These are phyloP conservation scores for Ganoderma meredithae DNA, from an alignment of 1,284 basidiomycete species.

Conservation along the genomic window DNA sequence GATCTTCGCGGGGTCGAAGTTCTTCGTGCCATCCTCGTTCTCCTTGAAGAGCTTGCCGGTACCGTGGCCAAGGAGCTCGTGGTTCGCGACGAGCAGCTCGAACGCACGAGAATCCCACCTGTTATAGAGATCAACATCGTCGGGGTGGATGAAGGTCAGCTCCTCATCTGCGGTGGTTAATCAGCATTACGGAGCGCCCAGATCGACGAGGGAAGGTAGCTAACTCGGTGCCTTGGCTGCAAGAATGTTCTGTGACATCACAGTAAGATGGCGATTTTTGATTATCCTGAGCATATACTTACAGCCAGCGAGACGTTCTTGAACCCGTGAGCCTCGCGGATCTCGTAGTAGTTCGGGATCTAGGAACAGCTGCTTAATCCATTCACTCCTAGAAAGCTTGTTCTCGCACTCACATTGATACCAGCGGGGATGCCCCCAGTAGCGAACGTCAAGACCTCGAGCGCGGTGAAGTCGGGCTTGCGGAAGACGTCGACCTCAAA, in stretches of 20 bases:
- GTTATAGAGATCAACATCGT: conserved; percentile 73
- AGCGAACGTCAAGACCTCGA: conserved; percentile 82
- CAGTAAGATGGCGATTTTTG: background rate
- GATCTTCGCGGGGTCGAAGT: conserved; percentile 77
- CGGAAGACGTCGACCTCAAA: conserved; percentile 86
- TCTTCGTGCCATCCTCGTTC: conserved; percentile 74
- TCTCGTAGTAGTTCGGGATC: conserved; percentile 76
- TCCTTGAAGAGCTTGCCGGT: conserved; percentile 85
- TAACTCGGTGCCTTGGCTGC: conserved; percentile 84
- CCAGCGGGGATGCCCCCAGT: conserved; percentile 86
- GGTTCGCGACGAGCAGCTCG: conserved; percentile 87
- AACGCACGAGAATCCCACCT: conserved; percentile 80
- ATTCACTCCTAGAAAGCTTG: background rate
- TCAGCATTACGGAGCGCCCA: background rate
- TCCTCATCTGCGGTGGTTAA: conserved; percentile 63
- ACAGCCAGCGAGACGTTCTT: conserved; percentile 84
- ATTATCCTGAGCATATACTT: conserved; percentile 34
- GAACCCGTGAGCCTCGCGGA: conserved; percentile 81
- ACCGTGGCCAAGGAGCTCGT: conserved; percentile 83
- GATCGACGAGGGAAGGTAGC: conserved; percentile 31
- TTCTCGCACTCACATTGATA: conserved; percentile 66
- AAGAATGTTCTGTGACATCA: conserved; percentile 68
- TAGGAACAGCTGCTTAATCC: background rate
- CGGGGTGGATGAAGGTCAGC: conserved; percentile 81
- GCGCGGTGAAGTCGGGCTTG: conserved; percentile 87